Evolutionary conservation across 1,139 yeast genomes (phyloP), one percentile per base, ranked within the genome.

Genomic region (Protomyces gravidus): DNA sequence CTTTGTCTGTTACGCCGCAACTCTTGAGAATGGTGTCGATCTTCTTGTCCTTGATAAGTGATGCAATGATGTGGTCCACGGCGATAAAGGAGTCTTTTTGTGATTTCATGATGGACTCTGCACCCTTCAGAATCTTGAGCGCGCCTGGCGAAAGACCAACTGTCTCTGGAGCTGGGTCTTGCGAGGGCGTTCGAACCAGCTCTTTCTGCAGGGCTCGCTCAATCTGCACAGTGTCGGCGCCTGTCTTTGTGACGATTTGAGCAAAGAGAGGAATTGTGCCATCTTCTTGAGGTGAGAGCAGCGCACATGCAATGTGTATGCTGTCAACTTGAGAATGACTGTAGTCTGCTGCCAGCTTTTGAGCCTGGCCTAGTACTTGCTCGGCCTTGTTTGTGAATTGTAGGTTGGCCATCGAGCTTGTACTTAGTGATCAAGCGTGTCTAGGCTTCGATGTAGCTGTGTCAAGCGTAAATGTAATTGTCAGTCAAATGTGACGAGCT

Each of bases 71-170:
- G 72, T 92, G 99, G 73, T 92, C 99, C 74, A 92, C 97, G 1
- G 96, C 98, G 62, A 92, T 81, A 69, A 81, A 92, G 39, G 84
- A 78, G 73, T 92, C 99, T 72, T 92, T 92, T 71, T 92, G 99
- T 68, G 86, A 87, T 58, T 83, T 78, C 73, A 86, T 86, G 66
- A 89, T 82, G 69, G 88, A 86, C 50, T 79, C 78, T 15, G 95
- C 90, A 49, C 80, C 80, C 64, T 80, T 79, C 60, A 89, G 73
- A 28, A 88, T 80, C 70, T 84, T 85, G 13, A 85, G 85, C n/a
- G 86, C 73, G 23, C 85, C 81, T 62, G 85, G 81, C 61, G 86
- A 79, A 60, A 90, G 85, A 52, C 85, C 77, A 5, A 87, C 76
- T 63, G 85, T 86, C 13, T 82, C 78, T 5, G 96, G 95, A 11